phyloP scores from a whole-genome alignment of 768 basidiomycete genomes.

The Leccinum disarticulatum region DNA sequence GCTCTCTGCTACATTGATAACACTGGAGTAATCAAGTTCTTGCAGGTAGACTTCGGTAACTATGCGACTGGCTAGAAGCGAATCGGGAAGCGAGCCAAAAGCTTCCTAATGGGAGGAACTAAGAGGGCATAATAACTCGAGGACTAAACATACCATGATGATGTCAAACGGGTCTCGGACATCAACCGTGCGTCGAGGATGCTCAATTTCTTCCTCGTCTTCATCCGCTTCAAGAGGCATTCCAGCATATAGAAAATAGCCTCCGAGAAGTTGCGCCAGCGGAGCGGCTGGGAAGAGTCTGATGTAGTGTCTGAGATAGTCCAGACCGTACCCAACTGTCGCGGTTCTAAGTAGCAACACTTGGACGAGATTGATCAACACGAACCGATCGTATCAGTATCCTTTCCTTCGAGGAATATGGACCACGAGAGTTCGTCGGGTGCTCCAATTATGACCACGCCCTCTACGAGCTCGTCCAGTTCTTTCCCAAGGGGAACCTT shows the following conservation, averaged over 20 bases:
- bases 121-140: background rate
- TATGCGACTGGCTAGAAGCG: conserved; percentile 66
- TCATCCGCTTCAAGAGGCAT: conserved; percentile 44
- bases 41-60: conserved; percentile 61
- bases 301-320: conserved; percentile 58
- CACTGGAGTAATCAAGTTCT: conserved; percentile 73
- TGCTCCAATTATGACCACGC: conserved; percentile 72
- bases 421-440: conserved; percentile 84
- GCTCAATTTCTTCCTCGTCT: conserved; percentile 20
- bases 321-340: conserved; percentile 61
- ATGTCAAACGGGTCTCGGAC: conserved; percentile 56
- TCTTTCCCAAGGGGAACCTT: conserved; percentile 56
- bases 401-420: conserved; percentile 69
- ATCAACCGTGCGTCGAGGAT: conserved; percentile 18
- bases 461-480: conserved; percentile 70
- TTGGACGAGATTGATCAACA: conserved; percentile 9
- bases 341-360: conserved; percentile 1
- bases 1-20: conserved; percentile 68
- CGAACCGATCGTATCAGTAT: conserved; percentile 67
- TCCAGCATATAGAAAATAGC: conserved; percentile 66
- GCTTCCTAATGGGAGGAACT: conserved; percentile 47
- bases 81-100: conserved; percentile 49
- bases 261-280: conserved; percentile 56
- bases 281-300: conserved; percentile 60
- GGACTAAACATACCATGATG: conserved; percentile 52